phyloP scores from a whole-genome alignment of 2,329 filamentous ascomycete species.

The Aspergillus alliaceus region DNA sequence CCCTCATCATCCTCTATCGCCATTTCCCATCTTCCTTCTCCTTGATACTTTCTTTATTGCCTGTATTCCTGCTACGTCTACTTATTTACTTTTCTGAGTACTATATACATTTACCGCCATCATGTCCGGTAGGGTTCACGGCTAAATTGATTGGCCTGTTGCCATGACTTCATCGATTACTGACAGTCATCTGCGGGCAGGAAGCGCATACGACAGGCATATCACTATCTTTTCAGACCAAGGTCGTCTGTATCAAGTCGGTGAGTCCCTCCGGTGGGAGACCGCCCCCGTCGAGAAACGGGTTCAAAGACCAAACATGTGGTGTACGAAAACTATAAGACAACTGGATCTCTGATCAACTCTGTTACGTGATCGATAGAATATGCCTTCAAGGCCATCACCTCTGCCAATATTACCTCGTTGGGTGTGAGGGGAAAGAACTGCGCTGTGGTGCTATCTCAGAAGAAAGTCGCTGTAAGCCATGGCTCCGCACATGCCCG shows the following conservation, averaged over 20 bases:
- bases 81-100: constrained; percentile 11
- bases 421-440: constrained; percentile 94
- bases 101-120: constrained; percentile 22
- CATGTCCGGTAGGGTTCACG: constrained; percentile 45
- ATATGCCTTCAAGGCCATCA: constrained; percentile 99
- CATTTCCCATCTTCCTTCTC: constrained; percentile 17
- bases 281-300: not conserved
- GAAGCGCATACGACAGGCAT: constrained; percentile 92
- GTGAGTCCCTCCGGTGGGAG: constrained; percentile 49
- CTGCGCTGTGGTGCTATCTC: constrained; percentile 93
- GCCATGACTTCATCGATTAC: constrained; percentile 32
- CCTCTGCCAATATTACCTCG: constrained; percentile 97
- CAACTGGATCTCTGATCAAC: constrained; percentile 28
- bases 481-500: not conserved
- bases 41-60: constrained; percentile 4
- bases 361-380: constrained; percentile 57
- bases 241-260: constrained; percentile 98
- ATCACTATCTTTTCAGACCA: constrained; percentile 99
- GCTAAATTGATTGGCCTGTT: constrained; percentile 7
- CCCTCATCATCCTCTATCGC: constrained; percentile 23
- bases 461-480: constrained; percentile 98
- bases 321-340: constrained; percentile 8
- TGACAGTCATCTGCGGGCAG: constrained; percentile 46
- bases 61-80: constrained; percentile 5
- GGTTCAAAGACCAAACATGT: not conserved